Conservation (phyloP, 345 rosid genomes). For the Brassica juncea region DNA sequence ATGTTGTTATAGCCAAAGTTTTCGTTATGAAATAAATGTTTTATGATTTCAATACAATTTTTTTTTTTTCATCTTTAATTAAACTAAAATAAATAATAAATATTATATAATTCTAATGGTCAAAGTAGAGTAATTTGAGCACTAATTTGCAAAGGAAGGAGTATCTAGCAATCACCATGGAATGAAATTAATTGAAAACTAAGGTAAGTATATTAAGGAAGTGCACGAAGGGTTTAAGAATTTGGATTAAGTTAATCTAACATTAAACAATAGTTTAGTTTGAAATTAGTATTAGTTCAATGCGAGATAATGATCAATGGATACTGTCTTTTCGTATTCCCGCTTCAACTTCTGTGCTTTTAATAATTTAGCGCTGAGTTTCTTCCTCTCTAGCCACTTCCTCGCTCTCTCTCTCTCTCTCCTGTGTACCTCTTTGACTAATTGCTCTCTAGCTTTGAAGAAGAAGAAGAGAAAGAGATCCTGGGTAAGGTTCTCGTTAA, state of each 20-base stretch:
- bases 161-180: background rate
- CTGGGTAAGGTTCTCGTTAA: background rate
- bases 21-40: too few relatives aligned
- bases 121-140: too few relatives aligned
- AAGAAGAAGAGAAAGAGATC: background rate
- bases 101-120: too few relatives aligned
- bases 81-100: too few relatives aligned
- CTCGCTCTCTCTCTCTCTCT: background rate
- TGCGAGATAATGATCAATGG: background rate
- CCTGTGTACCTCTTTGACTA: background rate
- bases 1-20: too few relatives aligned
- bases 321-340: slow-evolving; percentile 22
- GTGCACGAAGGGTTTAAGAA: background rate
- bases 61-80: too few relatives aligned
- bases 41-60: too few relatives aligned
- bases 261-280: background rate
- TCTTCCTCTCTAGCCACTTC: background rate
- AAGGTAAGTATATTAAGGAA: background rate
- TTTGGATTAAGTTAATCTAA: background rate
- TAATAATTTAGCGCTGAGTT: background rate
- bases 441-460: background rate
- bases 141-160: too few relatives aligned
- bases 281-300: background rate
- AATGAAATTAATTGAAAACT: background rate
- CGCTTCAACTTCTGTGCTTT: slow-evolving; percentile 21